A percentile compares a stretch with the other conserved stretches of the same genome.
These are phyloP conservation scores for Marasmius tenuissimus DNA, from an alignment of 1,284 basidiomycete genomes.

Conservation along the genomic window DNA sequence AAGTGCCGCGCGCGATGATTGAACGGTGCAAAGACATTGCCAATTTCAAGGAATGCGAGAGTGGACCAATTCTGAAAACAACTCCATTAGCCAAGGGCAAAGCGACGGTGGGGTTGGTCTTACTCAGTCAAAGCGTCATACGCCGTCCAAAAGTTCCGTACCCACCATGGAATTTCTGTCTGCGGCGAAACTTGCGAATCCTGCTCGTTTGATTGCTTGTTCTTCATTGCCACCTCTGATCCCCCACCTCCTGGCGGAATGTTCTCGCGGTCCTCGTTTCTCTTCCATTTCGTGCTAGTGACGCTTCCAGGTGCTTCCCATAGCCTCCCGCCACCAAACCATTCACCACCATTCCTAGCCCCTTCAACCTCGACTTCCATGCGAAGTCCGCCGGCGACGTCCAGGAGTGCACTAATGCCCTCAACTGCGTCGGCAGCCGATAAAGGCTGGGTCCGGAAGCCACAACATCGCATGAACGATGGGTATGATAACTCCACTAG, in stretches of 20 bases:
- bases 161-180: slow-evolving; percentile 74
- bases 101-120: slow-evolving; percentile 28
- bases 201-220: slow-evolving; percentile 30
- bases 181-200: slow-evolving; percentile 40
- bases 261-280: slow-evolving; percentile 48
- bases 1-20: slow-evolving; percentile 91
- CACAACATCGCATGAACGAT: slow-evolving; percentile 90
- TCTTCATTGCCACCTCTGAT: slow-evolving; percentile 19
- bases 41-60: slow-evolving; percentile 79
- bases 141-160: slow-evolving; percentile 91
- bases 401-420: slow-evolving; percentile 83
- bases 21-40: slow-evolving; percentile 92
- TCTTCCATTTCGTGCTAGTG: slow-evolving; percentile 37
- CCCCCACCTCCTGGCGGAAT: slow-evolving; percentile 33
- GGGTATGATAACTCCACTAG: slow-evolving; percentile 93
- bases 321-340: slow-evolving; percentile 78
- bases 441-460: slow-evolving; percentile 84
- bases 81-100: slow-evolving; percentile 2
- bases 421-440: slow-evolving; percentile 95
- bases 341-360: slow-evolving; percentile 82
- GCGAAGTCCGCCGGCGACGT: slow-evolving; percentile 87
- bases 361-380: slow-evolving; percentile 90
- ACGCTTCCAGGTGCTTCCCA: slow-evolving; percentile 60
- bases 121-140: slow-evolving; percentile 90
- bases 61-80: slow-evolving; percentile 57